Evolutionary conservation across 352 stramenopile genomes (phyloP), one percentile per base, ranked within the genome.

Genomic region (Globisporangium perplexum): DNA sequence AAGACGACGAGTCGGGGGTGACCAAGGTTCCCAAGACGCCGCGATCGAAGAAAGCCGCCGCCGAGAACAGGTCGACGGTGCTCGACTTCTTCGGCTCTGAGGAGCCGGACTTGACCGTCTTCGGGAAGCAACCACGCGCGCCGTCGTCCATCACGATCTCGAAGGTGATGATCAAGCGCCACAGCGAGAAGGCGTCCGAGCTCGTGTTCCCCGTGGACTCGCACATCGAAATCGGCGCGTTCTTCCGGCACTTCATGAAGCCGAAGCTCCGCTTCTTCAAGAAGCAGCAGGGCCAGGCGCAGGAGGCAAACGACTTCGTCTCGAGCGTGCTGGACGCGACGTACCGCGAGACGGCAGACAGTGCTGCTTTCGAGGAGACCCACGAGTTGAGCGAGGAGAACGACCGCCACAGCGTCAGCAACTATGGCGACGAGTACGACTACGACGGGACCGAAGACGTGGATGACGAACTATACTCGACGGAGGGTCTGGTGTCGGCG

Each of bases 241-340:
- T 90, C 48, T 89, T 88, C 61, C 73, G 74, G 17, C 76, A 88
- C 44, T 93, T 93, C 44, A 69, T 88, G 50, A 89, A 90, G 55
- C 78, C 83, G n/a, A 72, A 73, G 22, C 66, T 81, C 14, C 72
- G 72, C 4, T 80, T 85, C 31, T 90, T 90, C 53, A 81, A 75
- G 61, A 56, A 64, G 10, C 61, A 67, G 15, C 26, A 50, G 18
- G 43, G 57, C 36, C 31, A 48, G 17, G 33, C 42, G 35, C 23
- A 7, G 8, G 50, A 57, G 12, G 35, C 24, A 20, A 56, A 53
- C 24, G 50, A 56, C 41, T 52, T 59, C 35, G 24, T 63, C n/a
- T 66, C 64, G 15, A 63, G 45, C 35, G 52, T 60, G 3, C 36
- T 56, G 18, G 56, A 62, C 38, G 56, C 56, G 31, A 52, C 49